Evolutionary conservation across 2,329 filamentous ascomycete genomes (phyloP), one percentile per base, ranked within the genome.

Genomic region (Exophiala sideris): DNA sequence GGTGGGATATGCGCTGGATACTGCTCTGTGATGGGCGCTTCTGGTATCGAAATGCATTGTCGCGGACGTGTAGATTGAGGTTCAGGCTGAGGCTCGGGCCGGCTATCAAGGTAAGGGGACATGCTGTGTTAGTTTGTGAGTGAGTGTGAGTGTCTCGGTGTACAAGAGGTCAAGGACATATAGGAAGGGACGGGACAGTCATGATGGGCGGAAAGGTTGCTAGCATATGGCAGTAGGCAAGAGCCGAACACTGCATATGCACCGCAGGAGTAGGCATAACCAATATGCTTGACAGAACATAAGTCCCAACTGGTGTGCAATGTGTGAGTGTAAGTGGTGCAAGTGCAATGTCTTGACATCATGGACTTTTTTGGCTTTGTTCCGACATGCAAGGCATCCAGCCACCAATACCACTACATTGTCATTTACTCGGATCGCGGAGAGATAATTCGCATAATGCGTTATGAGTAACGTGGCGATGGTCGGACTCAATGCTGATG

Each of bases 281-380:
- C 21, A 14, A 10, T 12, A 12, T 12, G 9, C 41, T 32, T 21
- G 14, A 21, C 46, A 40, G 35, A 18, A 48, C 18, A 21, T 12
- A 12, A 34, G 3, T 29, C 39, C 14, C 34, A 5, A 10, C 16
- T 41, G n/a, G 16, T 44, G 10, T 14, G 24, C 14, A 42, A 2
- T 50, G 48, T 20, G 34, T 42, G 24, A 12, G 9, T 42, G 3
- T 12, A 11, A 24, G 38, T 29, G 20, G n/a, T 14, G n/a, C 18
- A 39, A 38, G 46, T 21, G 5, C 34, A 12, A 44, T 42, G 36
- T 50, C 8, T 40, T 50, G 48, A 50, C 48, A 50, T 50, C 48
- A 50, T 50, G 48, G 48, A 50, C 39, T 50, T 50, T 29, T 29
- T 29, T 29, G 24, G 24, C 24, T 29, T 29, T 8, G 24, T 5